Percentiles rank a stretch among this genome's conserved stretches.
Conservation (phyloP, 169 alveolate genomes). For the Plasmodium chabaudi region DNA sequence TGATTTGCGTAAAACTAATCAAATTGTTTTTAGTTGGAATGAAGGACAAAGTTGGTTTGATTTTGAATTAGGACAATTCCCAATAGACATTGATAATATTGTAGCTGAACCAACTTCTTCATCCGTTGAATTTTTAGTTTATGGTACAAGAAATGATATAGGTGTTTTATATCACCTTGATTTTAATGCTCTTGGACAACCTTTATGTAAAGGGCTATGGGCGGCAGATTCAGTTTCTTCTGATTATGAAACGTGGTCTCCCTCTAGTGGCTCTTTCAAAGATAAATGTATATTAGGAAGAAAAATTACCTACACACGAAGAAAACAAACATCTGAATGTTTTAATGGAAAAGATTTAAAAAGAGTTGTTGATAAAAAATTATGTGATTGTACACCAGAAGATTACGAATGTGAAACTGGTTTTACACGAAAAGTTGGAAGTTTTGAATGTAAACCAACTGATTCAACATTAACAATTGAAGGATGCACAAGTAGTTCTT, state of each 20-base stretch:
- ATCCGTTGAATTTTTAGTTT: slow-evolving; percentile 94
- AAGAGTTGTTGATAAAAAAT: slow-evolving; percentile 90
- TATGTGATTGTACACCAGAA: slow-evolving; percentile 96
- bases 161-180: slow-evolving; percentile 96
- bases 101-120: slow-evolving; percentile 97
- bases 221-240: slow-evolving; percentile 94
- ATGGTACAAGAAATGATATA: slow-evolving; percentile 93
- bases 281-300: slow-evolving; percentile 94
- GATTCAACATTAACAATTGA: slow-evolving; percentile 81
- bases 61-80: slow-evolving; percentile 89
- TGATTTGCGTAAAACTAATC: slow-evolving; percentile 89
- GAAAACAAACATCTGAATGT: slow-evolving; percentile 96
- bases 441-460: slow-evolving; percentile 87
- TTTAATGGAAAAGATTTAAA: slow-evolving; percentile 97
- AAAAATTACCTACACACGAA: slow-evolving; percentile 94
- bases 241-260: slow-evolving; percentile 98
- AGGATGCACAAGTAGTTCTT: slow-evolving; percentile 85
- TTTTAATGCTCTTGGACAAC: slow-evolving; percentile 95
- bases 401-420: slow-evolving; percentile 99
- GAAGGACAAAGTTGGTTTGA: slow-evolving; percentile 98
- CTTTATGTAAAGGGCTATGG: slow-evolving; percentile 95
- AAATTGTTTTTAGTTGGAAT: slow-evolving; percentile 94
- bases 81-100: slow-evolving; percentile 93
- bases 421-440: slow-evolving; percentile 90
- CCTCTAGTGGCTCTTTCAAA: slow-evolving; percentile 85